Percentiles rank a stretch among this genome's conserved stretches.
phyloP scores from a whole-genome alignment of 305 asterid genomes.

The Fraxinus albicans region DNA sequence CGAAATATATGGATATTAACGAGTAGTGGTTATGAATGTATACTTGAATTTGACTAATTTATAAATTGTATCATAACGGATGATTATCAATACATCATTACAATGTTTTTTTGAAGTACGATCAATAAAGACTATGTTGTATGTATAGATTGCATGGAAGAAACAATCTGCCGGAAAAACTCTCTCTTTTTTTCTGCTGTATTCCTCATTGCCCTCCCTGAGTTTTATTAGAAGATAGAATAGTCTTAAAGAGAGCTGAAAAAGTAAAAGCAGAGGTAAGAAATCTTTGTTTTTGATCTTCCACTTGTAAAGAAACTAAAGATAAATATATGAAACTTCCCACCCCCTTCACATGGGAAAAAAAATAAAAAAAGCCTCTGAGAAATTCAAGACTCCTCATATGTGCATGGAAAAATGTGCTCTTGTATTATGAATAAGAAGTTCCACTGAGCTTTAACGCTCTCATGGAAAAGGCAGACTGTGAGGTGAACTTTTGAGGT shows the following conservation, averaged over 20 bases:
- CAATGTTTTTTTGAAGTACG: constrained; percentile 48
- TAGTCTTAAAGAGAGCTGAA: constrained; percentile 83
- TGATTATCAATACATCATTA: constrained; percentile 81
- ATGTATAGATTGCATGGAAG: constrained; percentile 58
- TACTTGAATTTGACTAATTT: neutral
- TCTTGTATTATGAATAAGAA: constrained; percentile 25
- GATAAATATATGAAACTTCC: constrained; percentile 34
- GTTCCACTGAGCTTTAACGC: constrained; percentile 23
- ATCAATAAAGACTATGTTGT: constrained; percentile 53
- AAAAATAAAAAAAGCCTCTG: neutral
- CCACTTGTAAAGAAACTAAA: constrained; percentile 52
- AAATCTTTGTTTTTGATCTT: constrained; percentile 68
- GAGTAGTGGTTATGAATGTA: neutral
- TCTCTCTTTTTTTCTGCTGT: constrained; percentile 39
- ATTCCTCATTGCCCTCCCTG: constrained; percentile 26
- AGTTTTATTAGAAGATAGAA: constrained; percentile 87
- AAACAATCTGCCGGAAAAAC: constrained; percentile 30
- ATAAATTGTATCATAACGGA: neutral
- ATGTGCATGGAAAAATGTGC: constrained; percentile 33
- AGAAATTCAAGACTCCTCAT: constrained; percentile 25
- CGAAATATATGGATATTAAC: neutral
- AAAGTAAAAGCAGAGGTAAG: constrained; percentile 63
- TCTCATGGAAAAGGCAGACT: constrained; percentile 23
- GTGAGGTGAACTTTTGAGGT: constrained; percentile 25
- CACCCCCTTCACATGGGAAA: constrained; percentile 52